Evolutionary conservation across 148 eudicot genomes (phyloP).

Genomic region (Gaultheria prostrata): DNA sequence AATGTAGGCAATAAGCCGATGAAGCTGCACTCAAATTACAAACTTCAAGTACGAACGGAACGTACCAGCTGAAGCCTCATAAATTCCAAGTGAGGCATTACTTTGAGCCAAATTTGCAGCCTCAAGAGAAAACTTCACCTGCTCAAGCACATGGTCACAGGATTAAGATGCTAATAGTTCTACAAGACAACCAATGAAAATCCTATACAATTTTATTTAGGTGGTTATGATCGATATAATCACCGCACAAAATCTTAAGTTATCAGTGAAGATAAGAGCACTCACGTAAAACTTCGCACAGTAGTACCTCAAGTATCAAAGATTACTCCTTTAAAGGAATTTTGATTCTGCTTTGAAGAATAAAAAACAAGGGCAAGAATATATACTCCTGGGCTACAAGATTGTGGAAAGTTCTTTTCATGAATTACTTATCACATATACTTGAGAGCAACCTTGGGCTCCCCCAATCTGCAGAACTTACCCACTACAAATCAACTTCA

Average conservation of each 20-base stretch:
- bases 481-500: not conserved
- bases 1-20: not conserved
- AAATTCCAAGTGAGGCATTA: slow-evolving; percentile 68
- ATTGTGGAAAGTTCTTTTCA: not conserved
- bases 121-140: slow-evolving; percentile 82
- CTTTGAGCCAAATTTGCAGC: slow-evolving; percentile 72
- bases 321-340: not conserved
- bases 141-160: slow-evolving; percentile 22
- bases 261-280: not conserved
- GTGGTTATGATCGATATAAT: not conserved
- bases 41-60: slow-evolving; percentile 17
- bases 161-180: slow-evolving; percentile 12
- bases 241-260: not conserved
- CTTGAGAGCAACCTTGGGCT: not conserved
- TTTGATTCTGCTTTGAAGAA: not conserved
- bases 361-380: not conserved
- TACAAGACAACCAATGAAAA: not conserved
- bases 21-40: not conserved
- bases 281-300: not conserved
- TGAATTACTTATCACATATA: not conserved
- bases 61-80: slow-evolving; percentile 78
- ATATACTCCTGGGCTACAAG: not conserved
- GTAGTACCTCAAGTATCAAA: not conserved
- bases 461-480: not conserved
- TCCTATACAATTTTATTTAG: not conserved